phyloP scores from a whole-genome alignment of 2,329 filamentous ascomycete species.

The Aspergillus floridensis region DNA sequence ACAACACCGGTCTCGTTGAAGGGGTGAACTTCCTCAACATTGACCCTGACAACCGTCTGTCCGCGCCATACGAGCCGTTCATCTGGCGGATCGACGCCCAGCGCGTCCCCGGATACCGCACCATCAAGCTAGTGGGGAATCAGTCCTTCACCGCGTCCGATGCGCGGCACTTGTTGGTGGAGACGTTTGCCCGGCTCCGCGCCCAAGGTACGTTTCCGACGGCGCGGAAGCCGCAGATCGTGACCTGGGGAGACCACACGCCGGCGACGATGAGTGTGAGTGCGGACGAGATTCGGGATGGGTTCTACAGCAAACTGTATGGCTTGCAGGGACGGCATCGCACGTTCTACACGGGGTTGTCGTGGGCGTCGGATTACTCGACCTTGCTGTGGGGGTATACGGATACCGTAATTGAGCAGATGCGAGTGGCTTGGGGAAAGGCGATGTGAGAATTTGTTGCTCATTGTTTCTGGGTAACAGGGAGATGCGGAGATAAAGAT shows the following conservation, averaged over 20 bases:
- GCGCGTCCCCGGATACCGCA: background rate
- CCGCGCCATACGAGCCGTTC: background rate
- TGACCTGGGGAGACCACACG: background rate
- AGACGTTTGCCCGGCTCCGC: background rate
- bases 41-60: background rate
- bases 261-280: background rate
- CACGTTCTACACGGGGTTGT: slow-evolving; percentile 1
- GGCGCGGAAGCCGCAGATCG: background rate
- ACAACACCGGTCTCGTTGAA: background rate
- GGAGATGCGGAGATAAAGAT: no score
- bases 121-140: background rate
- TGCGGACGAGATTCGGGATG: background rate
- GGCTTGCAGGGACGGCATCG: background rate
- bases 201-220: background rate
- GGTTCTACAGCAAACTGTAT: background rate
- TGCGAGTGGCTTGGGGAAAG: background rate
- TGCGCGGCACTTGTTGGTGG: background rate
- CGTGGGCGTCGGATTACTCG: background rate
- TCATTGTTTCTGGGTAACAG: background rate
- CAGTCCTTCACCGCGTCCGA: background rate
- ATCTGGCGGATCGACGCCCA: background rate
- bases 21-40: background rate
- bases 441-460: background rate
- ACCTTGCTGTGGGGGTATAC: background rate
- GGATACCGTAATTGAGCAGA: background rate